A percentile compares a stretch with the other conserved stretches of the same genome.
These are phyloP conservation scores for Populus alba DNA, from an alignment of 345 rosid genomes.

Conservation along the genomic window DNA sequence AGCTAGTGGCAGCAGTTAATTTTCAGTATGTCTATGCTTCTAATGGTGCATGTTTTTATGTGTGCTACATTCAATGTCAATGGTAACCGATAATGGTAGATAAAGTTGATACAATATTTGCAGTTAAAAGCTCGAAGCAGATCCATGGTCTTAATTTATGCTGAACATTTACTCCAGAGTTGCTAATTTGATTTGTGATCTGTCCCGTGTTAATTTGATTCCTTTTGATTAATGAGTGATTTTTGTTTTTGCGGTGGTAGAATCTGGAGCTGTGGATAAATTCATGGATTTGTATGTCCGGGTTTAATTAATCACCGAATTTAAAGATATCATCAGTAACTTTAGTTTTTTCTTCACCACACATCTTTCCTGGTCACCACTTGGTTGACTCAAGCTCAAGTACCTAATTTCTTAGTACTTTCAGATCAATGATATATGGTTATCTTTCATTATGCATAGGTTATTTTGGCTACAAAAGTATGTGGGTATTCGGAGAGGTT, in stretches of 20 bases:
- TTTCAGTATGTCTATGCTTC: neutral
- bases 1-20: conserved; percentile 1
- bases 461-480: conserved; percentile 91
- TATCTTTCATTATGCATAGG: conserved; percentile 37
- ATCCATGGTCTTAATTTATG: neutral
- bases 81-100: neutral
- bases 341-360: neutral
- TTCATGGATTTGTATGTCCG: no score
- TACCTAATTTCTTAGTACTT: conserved; percentile 4
- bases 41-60: neutral
- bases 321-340: neutral
- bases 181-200: no score
- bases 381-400: neutral
- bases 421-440: neutral
- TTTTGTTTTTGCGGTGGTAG: no score
- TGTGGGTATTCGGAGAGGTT: conserved; percentile 72
- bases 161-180: neutral
- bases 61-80: neutral
- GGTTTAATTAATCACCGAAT: neutral
- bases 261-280: no score
- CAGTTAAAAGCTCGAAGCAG: neutral
- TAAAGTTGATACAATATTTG: neutral
- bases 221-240: no score
- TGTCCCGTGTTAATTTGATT: no score
- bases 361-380: neutral